Percentiles rank a stretch among this genome's conserved stretches.
These are phyloP conservation scores for Aspergillus hiratsukae DNA, from an alignment of 2,329 filamentous ascomycete genomes.

Conservation along the genomic window DNA sequence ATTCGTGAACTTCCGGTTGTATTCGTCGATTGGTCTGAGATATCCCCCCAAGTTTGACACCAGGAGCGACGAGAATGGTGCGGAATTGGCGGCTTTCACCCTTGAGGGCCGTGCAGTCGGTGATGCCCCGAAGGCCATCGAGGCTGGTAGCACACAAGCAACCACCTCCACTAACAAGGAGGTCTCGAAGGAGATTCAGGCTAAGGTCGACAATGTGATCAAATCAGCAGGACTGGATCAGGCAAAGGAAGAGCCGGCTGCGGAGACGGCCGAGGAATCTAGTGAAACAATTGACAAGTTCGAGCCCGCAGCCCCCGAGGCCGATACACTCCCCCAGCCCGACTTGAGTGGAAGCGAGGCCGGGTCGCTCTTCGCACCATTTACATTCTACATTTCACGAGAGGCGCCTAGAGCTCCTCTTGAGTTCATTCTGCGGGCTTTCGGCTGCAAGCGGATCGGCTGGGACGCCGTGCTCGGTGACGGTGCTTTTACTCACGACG, in stretches of 20 bases:
- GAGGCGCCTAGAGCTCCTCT: slow-evolving; percentile 87
- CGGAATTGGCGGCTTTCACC: slow-evolving; percentile 85
- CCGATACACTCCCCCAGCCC: slow-evolving; percentile 82
- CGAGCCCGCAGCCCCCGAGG: slow-evolving; percentile 74
- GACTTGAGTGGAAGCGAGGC: slow-evolving; percentile 61
- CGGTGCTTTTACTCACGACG: slow-evolving; percentile 86
- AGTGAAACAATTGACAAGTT: slow-evolving; percentile 82
- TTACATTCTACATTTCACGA: slow-evolving; percentile 87
- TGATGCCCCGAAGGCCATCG: slow-evolving; percentile 46
- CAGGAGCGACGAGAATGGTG: slow-evolving; percentile 80
- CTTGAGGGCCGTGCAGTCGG: slow-evolving; percentile 68
- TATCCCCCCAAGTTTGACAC: slow-evolving; percentile 94
- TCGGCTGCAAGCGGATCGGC: slow-evolving; percentile 91
- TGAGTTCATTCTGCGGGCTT: slow-evolving; percentile 88
- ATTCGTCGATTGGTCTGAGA: slow-evolving; percentile 83
- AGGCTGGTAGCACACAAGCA: slow-evolving; percentile 50
- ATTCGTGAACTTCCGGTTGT: slow-evolving; percentile 94
- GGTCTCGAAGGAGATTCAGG: slow-evolving; percentile 66
- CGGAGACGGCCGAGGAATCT: slow-evolving; percentile 46
- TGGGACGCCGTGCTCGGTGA: slow-evolving; percentile 91
- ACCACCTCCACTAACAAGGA: slow-evolving; percentile 48
- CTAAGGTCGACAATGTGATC: slow-evolving; percentile 57
- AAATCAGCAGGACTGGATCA: slow-evolving; percentile 40
- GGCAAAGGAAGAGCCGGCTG: slow-evolving; percentile 39
- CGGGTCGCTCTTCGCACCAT: slow-evolving; percentile 75